Percentiles rank a stretch among this genome's conserved stretches.
Conservation (phyloP, 225 moss, liverwort and hornwort genomes). For the Takakia lepidozioides region DNA sequence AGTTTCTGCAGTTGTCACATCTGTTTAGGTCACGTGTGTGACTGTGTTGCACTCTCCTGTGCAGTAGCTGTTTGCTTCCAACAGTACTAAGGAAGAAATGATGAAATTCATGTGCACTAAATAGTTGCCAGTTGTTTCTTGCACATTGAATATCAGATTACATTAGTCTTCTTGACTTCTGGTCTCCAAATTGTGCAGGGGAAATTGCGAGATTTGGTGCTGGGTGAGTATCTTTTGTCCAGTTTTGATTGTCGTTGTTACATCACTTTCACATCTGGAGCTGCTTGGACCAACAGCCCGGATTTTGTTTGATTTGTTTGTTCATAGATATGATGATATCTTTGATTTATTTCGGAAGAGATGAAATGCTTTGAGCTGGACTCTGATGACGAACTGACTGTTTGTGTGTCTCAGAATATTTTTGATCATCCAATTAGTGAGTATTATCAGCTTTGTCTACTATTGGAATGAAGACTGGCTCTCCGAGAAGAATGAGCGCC, state of each 20-base stretch:
- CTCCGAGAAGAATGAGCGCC: constrained; percentile 28
- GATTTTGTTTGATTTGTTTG: not conserved
- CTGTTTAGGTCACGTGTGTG: not conserved
- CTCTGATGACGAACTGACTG: not conserved
- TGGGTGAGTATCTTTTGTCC: constrained; percentile 47
- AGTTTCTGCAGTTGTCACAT: not conserved
- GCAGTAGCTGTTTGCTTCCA: not conserved
- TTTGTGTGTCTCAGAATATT: constrained; percentile 36
- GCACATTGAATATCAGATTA: too few species aligned
- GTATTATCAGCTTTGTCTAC: constrained; percentile 52
- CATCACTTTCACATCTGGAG: not conserved
- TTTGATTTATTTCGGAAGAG: too few species aligned
- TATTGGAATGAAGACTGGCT: constrained; percentile 53
- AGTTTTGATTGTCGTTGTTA: not conserved
- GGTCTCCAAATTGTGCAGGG: constrained; percentile 19
- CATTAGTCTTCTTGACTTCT: not conserved
- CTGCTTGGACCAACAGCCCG: not conserved
- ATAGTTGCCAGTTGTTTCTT: too few species aligned
- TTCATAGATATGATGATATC: too few species aligned
- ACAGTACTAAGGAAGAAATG: not conserved
- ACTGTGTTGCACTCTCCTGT: not conserved
- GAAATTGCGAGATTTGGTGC: constrained; percentile 97
- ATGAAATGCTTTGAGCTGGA: too few species aligned
- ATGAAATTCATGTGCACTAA: too few species aligned
- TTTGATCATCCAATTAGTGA: constrained; percentile 44